A percentile compares a stretch with the other conserved stretches of the same genome.
phyloP scores from a whole-genome alignment of 129 eudicot genomes.

The Centrapalus pauciflorus region DNA sequence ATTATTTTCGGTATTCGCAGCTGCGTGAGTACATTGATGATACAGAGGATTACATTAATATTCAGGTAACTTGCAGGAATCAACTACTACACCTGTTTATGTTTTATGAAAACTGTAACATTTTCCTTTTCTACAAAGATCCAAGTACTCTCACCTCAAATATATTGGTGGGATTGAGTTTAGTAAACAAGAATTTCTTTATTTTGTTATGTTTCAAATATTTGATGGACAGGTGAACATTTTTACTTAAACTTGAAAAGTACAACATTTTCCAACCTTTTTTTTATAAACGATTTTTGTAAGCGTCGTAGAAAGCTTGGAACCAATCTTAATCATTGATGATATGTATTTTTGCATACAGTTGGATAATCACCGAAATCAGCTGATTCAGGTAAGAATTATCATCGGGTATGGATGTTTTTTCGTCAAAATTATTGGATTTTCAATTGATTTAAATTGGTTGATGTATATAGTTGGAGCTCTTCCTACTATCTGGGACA shows the following conservation, averaged over 20 bases:
- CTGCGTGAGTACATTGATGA: conserved; percentile 90
- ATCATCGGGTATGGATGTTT: background rate
- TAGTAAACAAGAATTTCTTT: background rate
- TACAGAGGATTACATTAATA: conserved; percentile 93
- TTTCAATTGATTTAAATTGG: background rate
- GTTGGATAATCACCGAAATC: conserved; percentile 93
- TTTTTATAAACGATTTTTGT: background rate
- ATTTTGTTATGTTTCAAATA: background rate
- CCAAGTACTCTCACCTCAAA: background rate
- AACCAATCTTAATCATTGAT: no score
- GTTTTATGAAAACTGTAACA: background rate
- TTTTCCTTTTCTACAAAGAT: background rate
- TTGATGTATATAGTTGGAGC: conserved; percentile 63
- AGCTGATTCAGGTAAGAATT: conserved; percentile 69
- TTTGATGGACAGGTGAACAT: background rate
- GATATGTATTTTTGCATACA: conserved; percentile 30
- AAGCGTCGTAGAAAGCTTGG: no score
- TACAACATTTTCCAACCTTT: background rate
- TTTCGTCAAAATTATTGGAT: background rate
- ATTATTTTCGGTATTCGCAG: conserved; percentile 32
- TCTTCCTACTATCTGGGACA: conserved; percentile 75
- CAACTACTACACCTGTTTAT: background rate
- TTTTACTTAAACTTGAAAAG: background rate
- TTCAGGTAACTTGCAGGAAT: conserved; percentile 59
- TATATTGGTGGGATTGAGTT: background rate